Evolutionary conservation across 1,284 basidiomycete genomes (phyloP), one percentile per base, ranked within the genome.

Genomic region (Leccinum pachyderme): DNA sequence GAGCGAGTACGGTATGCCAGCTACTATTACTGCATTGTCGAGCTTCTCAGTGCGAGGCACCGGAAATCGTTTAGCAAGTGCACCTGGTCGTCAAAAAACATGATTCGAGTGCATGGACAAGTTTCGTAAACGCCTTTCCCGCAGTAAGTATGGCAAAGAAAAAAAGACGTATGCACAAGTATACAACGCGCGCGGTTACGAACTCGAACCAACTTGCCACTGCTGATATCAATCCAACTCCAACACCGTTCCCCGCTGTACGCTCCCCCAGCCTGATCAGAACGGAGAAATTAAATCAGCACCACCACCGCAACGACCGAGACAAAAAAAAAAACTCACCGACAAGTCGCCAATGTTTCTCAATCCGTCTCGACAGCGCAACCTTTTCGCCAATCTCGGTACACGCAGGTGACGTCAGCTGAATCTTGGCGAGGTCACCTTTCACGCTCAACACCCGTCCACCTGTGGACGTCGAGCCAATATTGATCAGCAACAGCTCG

Each of bases 301-400:
- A 35, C 15, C 33, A 31, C 18, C 18, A 11, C 8, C 2, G 29
- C 8, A 31, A 9, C 29, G 9, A 31, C 7, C 33, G 15, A n/a
- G 33, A 35, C 7, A 24, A 9, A 15, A 2, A 2, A 8, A 7
- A 5, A 39, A 35, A 80, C 86, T 73, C 61, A 86, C 89, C 89
- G 53, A 92, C 89, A 56, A 92, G 79, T 54, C 89, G 86, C 96
- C 96, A 98, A 78, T 98, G 96, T 78, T 98, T 98, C 77, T 98
- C 94, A 64, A 97, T 96, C 66, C 94, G 81, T 59, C 95, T 81
- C 37, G 91, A 92, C 45, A 98, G 73, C 1, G 95, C 94, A 49
- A 98, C 95, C 79, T 97, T 98, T 76, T 98, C 95, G 22, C 92
- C 93, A 45, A 96, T 82, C 71, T 96, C 93, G 31, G 93, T 95